These are phyloP conservation scores for Carex pumila DNA, from an alignment of 176 grass and related monocot species.

Conservation along the genomic window DNA sequence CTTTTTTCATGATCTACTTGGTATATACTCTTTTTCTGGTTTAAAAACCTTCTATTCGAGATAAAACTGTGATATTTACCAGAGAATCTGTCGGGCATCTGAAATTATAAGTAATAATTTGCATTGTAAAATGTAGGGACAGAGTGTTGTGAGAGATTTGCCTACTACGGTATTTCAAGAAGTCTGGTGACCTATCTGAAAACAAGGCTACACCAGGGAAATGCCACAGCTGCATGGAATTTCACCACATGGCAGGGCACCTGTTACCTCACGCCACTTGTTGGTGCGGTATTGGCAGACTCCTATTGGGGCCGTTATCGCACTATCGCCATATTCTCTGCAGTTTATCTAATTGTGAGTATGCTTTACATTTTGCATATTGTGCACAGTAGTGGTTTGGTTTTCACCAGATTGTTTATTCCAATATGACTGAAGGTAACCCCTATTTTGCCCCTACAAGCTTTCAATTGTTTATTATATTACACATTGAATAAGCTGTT, in stretches of 20 bases:
- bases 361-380: background rate
- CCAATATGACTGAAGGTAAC: too few relatives aligned
- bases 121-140: constrained; percentile 30
- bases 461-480: too few relatives aligned
- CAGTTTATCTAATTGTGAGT: constrained; percentile 80
- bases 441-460: too few relatives aligned
- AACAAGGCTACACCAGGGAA: constrained; percentile 58
- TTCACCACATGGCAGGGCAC: constrained; percentile 87
- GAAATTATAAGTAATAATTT: background rate
- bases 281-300: constrained; percentile 84
- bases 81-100: background rate
- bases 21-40: background rate
- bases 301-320: constrained; percentile 72
- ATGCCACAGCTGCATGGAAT: constrained; percentile 71
- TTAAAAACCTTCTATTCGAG: background rate
- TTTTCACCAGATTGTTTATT: too few relatives aligned
- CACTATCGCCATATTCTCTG: constrained; percentile 76
- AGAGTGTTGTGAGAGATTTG: constrained; percentile 80
- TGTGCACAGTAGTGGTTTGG: too few relatives aligned
- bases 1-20: background rate
- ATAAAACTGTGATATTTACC: background rate
- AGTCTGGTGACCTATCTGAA: constrained; percentile 80
- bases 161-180: constrained; percentile 77
- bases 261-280: constrained; percentile 81
- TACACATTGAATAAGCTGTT: background rate